Conservation (phyloP, 1,284 basidiomycete species). For the Taiwanofungus camphoratus region DNA sequence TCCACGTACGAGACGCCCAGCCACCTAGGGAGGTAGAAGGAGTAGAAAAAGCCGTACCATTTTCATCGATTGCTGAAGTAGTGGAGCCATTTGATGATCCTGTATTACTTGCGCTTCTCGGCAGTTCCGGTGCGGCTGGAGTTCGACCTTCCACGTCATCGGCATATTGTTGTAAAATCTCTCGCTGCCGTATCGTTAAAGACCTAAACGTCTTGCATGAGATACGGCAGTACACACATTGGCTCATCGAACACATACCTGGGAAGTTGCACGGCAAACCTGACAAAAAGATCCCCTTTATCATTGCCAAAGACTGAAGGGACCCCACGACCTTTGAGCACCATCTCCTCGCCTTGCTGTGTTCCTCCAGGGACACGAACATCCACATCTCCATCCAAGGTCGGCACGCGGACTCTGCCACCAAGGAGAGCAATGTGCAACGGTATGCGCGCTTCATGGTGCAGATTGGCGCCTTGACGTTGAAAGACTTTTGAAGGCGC, state of each 20-base stretch:
- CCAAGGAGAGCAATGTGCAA: conserved; percentile 90
- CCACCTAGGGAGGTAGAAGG: conserved; percentile 47
- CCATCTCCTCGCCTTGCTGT: conserved; percentile 96
- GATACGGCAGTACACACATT: conserved; percentile 6
- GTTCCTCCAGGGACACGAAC: conserved; percentile 92
- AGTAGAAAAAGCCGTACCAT: conserved; percentile 72
- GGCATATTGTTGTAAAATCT: conserved; percentile 87
- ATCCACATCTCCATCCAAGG: conserved; percentile 93
- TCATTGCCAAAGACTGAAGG: conserved; percentile 60
- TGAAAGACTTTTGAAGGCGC: conserved; percentile 81
- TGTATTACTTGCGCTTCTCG: conserved; percentile 4
- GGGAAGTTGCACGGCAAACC: conserved; percentile 86
- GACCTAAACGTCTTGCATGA: conserved; percentile 44
- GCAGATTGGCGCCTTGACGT: conserved; percentile 89
- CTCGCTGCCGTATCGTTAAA: conserved; percentile 77
- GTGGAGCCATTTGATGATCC: conserved; percentile 16
- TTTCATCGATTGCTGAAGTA: conserved; percentile 35
- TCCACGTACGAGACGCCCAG: conserved; percentile 65
- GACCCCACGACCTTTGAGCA: conserved; percentile 87
- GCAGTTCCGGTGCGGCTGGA: conserved; percentile 19
- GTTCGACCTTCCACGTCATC: conserved; percentile 82
- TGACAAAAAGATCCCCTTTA: conserved; percentile 88
- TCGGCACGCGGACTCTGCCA: conserved; percentile 89
- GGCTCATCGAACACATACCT: conserved; percentile 45
- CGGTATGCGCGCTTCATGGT: conserved; percentile 89